These are phyloP conservation scores for Penicillium parvum DNA, from an alignment of 495 filamentous ascomycete genomes.

Conservation along the genomic window DNA sequence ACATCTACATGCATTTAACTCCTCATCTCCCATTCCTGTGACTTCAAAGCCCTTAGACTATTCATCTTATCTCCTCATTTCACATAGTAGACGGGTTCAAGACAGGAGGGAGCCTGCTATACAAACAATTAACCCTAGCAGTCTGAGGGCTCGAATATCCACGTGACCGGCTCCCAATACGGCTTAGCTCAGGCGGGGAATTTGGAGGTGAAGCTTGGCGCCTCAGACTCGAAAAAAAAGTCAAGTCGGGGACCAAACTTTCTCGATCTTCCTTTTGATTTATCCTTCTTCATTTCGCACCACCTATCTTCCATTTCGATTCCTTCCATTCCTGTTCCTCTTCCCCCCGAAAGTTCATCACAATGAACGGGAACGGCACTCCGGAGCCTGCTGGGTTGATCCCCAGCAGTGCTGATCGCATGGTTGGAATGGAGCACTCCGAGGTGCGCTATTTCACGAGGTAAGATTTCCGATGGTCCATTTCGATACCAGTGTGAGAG, in stretches of 20 bases:
- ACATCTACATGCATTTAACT: too few species aligned
- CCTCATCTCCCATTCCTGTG: too few species aligned
- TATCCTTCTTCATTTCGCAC: constrained; percentile 11
- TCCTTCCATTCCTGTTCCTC: constrained; percentile 2
- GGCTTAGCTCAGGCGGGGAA: constrained; percentile 22
- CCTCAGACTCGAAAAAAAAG: constrained; percentile 33
- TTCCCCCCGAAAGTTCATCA: constrained; percentile 8
- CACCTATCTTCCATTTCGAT: constrained; percentile 7
- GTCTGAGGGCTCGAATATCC: constrained; percentile 3
- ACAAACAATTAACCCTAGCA: constrained; percentile 9
- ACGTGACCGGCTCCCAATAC: neutral
- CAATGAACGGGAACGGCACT: constrained; percentile 31
- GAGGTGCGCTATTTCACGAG: constrained; percentile 98
- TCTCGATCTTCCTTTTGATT: constrained; percentile 18
- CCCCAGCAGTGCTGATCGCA: constrained; percentile 47
- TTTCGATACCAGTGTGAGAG: constrained; percentile 10
- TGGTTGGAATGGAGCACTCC: constrained; percentile 69
- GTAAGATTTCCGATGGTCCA: constrained; percentile 39
- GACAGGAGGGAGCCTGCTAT: neutral
- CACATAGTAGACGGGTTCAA: too few species aligned
- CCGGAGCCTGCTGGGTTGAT: constrained; percentile 23
- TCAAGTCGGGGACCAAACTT: constrained; percentile 14
- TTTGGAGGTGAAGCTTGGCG: constrained; percentile 29
- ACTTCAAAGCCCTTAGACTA: too few species aligned
- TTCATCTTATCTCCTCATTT: too few species aligned